Conservation (phyloP, 129 eudicot genomes). For the Chrysanthemum seticuspe region DNA sequence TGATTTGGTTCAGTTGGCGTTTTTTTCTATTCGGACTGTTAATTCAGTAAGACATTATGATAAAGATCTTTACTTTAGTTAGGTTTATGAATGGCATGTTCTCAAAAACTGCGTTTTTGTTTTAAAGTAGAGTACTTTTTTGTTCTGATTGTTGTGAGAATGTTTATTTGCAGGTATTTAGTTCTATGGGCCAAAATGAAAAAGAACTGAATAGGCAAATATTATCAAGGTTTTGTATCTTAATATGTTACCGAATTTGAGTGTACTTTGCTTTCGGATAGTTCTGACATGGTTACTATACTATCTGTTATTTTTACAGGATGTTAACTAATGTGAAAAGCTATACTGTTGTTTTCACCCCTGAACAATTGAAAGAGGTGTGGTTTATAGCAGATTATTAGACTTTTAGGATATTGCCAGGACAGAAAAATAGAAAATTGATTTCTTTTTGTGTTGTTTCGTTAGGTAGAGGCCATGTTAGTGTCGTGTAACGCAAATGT, state of each 20-base stretch:
- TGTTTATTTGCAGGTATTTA: slow-evolving; percentile 60
- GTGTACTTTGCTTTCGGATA: neutral
- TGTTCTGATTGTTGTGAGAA: too few species aligned
- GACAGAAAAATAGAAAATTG: too few species aligned
- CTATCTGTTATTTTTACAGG: slow-evolving; percentile 41
- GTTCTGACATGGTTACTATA: slow-evolving; percentile 8
- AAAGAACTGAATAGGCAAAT: slow-evolving; percentile 59
- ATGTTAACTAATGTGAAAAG: slow-evolving; percentile 53
- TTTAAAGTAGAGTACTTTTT: too few species aligned
- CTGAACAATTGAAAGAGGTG: slow-evolving; percentile 46
- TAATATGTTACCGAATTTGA: neutral
- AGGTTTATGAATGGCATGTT: too few species aligned
- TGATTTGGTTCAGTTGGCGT: slow-evolving; percentile 48
- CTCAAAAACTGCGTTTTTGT: too few species aligned
- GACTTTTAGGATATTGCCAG: too few species aligned
- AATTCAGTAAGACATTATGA: slow-evolving; percentile 51
- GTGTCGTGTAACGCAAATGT: too few species aligned
- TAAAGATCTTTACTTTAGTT: too few species aligned
- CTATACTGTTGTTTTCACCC: slow-evolving; percentile 50
- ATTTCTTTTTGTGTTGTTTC: too few species aligned
- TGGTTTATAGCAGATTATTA: too few species aligned
- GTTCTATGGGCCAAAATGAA: slow-evolving; percentile 50
- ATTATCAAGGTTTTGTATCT: slow-evolving; percentile 43
- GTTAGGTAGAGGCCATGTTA: too few species aligned
- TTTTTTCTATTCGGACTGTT: slow-evolving; percentile 53